Conservation (phyloP, 2,329 filamentous ascomycete species). For the Pestalotiopsis sp. region DNA sequence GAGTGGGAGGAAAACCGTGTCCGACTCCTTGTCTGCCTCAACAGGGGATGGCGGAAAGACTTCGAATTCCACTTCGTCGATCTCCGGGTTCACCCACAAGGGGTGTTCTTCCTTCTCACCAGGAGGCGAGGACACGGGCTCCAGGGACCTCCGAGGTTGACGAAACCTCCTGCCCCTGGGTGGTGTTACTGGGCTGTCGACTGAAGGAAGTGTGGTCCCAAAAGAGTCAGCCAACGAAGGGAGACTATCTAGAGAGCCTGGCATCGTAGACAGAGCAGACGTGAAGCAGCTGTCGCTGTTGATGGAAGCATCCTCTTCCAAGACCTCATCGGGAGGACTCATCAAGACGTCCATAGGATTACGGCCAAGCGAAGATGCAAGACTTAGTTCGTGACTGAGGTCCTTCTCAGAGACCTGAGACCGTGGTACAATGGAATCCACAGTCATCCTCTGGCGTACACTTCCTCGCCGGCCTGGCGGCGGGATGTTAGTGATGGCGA, state of each 20-base stretch:
- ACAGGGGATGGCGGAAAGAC: conserved; percentile 42
- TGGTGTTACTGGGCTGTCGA: conserved; percentile 48
- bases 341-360: conserved; percentile 62
- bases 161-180: conserved; percentile 44
- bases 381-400: conserved; percentile 44
- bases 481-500: conserved; percentile 66
- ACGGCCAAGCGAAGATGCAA: conserved; percentile 46
- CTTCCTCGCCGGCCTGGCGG: conserved; percentile 42
- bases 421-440: conserved; percentile 58
- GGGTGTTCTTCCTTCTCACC: conserved; percentile 50
- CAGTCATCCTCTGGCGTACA: conserved; percentile 46
- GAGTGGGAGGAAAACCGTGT: conserved; percentile 44
- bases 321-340: conserved; percentile 60
- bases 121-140: conserved; percentile 58
- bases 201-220: conserved; percentile 48
- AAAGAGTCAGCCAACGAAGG: conserved; percentile 61
- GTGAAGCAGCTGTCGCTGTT: conserved; percentile 54
- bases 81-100: conserved; percentile 48
- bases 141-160: conserved; percentile 51
- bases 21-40: conserved; percentile 30
- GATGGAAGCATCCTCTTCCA: conserved; percentile 48
- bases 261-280: conserved; percentile 55
- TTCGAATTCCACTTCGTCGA: conserved; percentile 51
- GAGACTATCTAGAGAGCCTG: conserved; percentile 62
- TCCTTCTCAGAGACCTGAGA: conserved; percentile 61